Percentiles rank a stretch among this genome's conserved stretches.
Conservation (phyloP, 441 rosid genomes). For the Flueggea neowawraea region DNA sequence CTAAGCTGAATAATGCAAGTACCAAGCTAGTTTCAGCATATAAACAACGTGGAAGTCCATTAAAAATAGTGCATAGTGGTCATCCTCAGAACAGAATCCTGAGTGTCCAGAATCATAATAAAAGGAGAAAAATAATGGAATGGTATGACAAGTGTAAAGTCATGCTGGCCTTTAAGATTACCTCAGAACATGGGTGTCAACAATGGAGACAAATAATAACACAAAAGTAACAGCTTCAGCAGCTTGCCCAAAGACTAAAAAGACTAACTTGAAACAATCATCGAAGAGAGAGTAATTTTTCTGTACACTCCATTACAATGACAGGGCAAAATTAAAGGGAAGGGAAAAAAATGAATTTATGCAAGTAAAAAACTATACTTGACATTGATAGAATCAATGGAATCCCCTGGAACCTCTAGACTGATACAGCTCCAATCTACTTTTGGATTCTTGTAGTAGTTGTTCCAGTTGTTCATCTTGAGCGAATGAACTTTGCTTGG, state of each 20-base stretch:
- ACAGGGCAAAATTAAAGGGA: slow-evolving; percentile 3
- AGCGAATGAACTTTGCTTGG: slow-evolving; percentile 51
- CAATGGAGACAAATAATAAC: background rate
- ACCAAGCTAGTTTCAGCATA: background rate
- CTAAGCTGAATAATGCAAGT: too few relatives aligned
- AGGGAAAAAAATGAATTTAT: background rate
- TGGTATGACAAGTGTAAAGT: background rate
- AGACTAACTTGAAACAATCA: slow-evolving; percentile 12
- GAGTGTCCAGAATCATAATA: background rate
- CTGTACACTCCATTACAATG: slow-evolving; percentile 37
- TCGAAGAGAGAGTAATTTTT: slow-evolving; percentile 4
- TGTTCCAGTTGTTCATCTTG: slow-evolving; percentile 48
- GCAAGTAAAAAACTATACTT: background rate
- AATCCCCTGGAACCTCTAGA: slow-evolving; percentile 81
- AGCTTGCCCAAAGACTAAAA: slow-evolving; percentile 5
- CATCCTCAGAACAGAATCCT: background rate
- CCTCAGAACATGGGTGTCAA: background rate
- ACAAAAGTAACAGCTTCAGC: slow-evolving; percentile 2
- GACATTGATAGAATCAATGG: slow-evolving; percentile 29
- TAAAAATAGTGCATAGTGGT: background rate
- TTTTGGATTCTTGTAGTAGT: slow-evolving; percentile 66
- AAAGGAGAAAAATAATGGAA: background rate
- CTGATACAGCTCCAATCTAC: slow-evolving; percentile 83
- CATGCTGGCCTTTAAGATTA: background rate
- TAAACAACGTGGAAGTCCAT: background rate